Evolutionary conservation across 1,284 basidiomycete genomes (phyloP), one percentile per base, ranked within the genome.

Genomic region (Ceratobasidium sp.): DNA sequence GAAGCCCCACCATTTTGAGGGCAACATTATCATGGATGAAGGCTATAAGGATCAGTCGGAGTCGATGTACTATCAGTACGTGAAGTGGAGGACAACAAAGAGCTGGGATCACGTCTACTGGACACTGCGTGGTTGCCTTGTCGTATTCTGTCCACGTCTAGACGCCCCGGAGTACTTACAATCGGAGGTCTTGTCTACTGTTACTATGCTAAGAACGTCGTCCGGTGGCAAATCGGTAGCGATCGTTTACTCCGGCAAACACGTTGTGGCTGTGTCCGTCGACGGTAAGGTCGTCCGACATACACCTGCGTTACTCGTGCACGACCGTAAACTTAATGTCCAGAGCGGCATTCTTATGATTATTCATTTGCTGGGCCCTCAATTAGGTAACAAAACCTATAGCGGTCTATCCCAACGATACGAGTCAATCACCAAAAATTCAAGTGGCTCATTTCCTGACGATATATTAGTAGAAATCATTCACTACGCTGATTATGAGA

Each of bases 61-160:
- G n/a, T n/a, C n/a, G n/a, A n/a, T n/a, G n/a, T n/a, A n/a, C n/a
- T n/a, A n/a, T n/a, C n/a, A n/a, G n/a, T n/a, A n/a, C 9, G 9
- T 20, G 46, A 38, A 52, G 46, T 7, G 3, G 65, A 38, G 44
- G 10, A 57, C 13, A 20, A 3, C 12, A 54, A 33, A 38, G 6
- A 28, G 46, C 20, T 59, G 56, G 68, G 38, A 59, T 26, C 38
- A 52, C 26, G 26, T 42, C 12, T 70, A 57, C 56, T 70, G 54
- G 68, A 70, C 20, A 3, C 44, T 73, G 5, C 70, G 59, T 46
- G 57, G 57, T 17, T 73, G 70, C 23, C 56, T 73, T 12, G n/a
- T 73, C 9, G 40, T 15, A 28, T 62, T 73, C 59, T 73, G 70
- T n/a, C 46, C 44, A 17, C 57, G 70, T n/a, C n/a, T n/a, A n/a